A percentile compares a stretch with the other conserved stretches of the same genome.
phyloP scores from a whole-genome alignment of 345 rosid genomes.

The Barbarea vulgaris region DNA sequence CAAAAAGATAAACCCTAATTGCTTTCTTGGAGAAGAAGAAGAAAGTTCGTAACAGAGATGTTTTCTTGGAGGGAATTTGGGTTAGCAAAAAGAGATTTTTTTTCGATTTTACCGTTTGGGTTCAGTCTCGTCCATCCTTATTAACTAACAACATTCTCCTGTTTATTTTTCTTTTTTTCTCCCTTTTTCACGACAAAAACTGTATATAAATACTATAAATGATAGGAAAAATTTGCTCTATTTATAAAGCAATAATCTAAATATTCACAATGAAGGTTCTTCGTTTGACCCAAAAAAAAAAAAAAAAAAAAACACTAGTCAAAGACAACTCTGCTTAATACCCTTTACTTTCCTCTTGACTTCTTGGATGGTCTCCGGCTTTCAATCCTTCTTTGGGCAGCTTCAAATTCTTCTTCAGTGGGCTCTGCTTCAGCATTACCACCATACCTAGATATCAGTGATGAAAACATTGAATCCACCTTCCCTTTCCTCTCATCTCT shows the following conservation, averaged over 20 bases:
- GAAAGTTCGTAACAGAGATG: too few species aligned
- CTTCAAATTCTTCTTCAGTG: conserved; percentile 92
- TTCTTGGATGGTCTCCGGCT: conserved; percentile 48
- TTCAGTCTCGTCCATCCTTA: too few species aligned
- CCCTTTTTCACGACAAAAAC: too few species aligned
- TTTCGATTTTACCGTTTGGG: too few species aligned
- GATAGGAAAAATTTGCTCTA: too few species aligned
- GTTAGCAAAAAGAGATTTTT: too few species aligned
- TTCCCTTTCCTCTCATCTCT: conserved; percentile 60
- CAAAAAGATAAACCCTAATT: background rate
- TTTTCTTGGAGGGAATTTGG: too few species aligned
- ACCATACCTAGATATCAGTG: conserved; percentile 69
- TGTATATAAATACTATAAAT: too few species aligned
- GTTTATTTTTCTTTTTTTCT: too few species aligned
- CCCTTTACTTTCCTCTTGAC: conserved; percentile 45
- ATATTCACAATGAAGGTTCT: background rate
- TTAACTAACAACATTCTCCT: too few species aligned
- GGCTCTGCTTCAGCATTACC: conserved; percentile 60
- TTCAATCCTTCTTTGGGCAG: conserved; percentile 65
- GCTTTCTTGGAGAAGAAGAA: conserved; percentile 29
- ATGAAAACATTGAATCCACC: conserved; percentile 82
- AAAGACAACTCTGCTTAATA: conserved; percentile 16
- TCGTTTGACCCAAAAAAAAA: too few species aligned
- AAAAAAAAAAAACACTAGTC: background rate
- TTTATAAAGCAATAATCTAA: too few species aligned